These are phyloP conservation scores for Cryomyces antarcticus DNA, from an alignment of 495 filamentous ascomycete genomes.

Conservation along the genomic window DNA sequence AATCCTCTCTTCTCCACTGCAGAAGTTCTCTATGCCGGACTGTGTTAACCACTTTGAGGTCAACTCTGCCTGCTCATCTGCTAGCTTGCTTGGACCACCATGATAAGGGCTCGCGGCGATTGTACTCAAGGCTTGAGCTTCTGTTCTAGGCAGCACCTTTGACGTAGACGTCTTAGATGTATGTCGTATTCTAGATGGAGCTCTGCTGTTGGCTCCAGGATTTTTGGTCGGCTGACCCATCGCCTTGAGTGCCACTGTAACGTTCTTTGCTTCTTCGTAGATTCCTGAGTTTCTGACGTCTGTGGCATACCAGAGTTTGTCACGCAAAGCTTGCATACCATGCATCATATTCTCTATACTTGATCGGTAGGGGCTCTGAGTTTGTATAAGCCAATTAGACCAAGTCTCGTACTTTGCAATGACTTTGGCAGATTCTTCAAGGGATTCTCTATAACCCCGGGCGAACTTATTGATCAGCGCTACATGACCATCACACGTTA, in stretches of 20 bases:
- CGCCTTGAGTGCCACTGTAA: conserved; percentile 73
- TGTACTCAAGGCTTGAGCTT: conserved; percentile 71
- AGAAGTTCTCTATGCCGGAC: conserved; percentile 78
- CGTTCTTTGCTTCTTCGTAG: conserved; percentile 76
- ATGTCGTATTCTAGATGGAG: conserved; percentile 22
- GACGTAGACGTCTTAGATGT: conserved; percentile 34
- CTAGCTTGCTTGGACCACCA: conserved; percentile 81
- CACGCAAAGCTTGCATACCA: conserved; percentile 45
- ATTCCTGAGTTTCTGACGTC: conserved; percentile 81
- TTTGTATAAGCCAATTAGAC: conserved; percentile 55
- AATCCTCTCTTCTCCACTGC: conserved; percentile 84
- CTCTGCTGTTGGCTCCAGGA: conserved; percentile 29
- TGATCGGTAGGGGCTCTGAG: conserved; percentile 46
- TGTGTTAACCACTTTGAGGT: conserved; percentile 69
- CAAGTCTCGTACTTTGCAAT: conserved; percentile 58
- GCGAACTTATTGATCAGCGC: conserved; percentile 52
- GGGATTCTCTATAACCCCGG: conserved; percentile 43
- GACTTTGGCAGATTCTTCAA: conserved; percentile 40
- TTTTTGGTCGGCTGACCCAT: conserved; percentile 43
- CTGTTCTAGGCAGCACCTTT: conserved; percentile 60
- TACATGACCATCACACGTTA: conserved; percentile 43
- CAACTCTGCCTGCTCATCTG: conserved; percentile 84
- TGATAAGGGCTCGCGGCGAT: conserved; percentile 68
- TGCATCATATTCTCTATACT: conserved; percentile 47
- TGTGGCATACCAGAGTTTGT: conserved; percentile 98